phyloP scores from a whole-genome alignment of 192 early-diverging fungal genomes.

The Piromyces finnis region DNA sequence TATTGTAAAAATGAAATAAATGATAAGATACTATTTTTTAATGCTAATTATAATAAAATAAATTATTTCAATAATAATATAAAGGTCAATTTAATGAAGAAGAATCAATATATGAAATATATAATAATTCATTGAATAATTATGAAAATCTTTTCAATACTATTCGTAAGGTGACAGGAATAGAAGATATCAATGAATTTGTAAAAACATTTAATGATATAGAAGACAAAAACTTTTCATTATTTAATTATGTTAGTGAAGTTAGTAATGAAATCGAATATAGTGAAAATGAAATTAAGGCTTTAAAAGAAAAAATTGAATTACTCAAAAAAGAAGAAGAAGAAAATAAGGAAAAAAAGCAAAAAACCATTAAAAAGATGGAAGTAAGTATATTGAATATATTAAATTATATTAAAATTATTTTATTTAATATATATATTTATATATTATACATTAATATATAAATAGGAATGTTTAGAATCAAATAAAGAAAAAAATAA shows the following conservation, averaged over 20 bases:
- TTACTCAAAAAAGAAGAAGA: background rate
- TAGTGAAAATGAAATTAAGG: constrained; percentile 31
- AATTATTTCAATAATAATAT: no score
- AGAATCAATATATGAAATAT: constrained; percentile 15
- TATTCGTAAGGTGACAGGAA: constrained; percentile 33
- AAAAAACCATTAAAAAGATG: background rate
- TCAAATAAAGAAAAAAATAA: background rate
- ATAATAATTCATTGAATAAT: constrained; percentile 20
- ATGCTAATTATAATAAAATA: no score
- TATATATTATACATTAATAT: no score
- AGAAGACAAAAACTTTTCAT: constrained; percentile 42
- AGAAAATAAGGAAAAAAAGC: background rate
- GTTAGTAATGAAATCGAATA: constrained; percentile 41
- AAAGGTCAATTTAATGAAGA: background rate
- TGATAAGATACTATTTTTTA: no score
- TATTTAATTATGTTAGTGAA: constrained; percentile 50
- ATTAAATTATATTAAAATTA: no score
- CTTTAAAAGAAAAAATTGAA: constrained; percentile 25
- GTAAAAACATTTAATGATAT: constrained; percentile 32
- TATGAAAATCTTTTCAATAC: constrained; percentile 28
- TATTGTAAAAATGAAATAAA: no score
- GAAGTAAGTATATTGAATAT: background rate
- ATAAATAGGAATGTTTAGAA: background rate
- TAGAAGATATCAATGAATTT: constrained; percentile 25
- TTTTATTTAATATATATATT: no score